Evolutionary conservation across 169 alveolate species (phyloP).

Genomic region (Theileria annulata): DNA sequence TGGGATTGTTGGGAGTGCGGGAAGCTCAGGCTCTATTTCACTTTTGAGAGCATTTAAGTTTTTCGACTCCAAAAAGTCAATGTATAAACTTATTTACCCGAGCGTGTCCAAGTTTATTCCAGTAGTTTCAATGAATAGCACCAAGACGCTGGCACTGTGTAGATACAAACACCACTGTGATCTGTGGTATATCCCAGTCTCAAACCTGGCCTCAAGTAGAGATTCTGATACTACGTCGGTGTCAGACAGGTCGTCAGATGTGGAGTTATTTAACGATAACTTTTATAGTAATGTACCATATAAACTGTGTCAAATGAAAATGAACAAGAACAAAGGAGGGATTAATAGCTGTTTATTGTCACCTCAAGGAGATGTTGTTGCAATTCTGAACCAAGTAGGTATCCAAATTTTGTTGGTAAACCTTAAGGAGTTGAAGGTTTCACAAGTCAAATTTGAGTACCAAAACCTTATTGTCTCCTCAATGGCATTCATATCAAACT

Average conservation of each 20-base stretch:
- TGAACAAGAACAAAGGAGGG: conserved; percentile 48
- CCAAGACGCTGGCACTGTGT: conserved; percentile 47
- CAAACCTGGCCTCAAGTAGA: background rate
- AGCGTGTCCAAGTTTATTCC: conserved; percentile 31
- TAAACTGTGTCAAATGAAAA: conserved; percentile 43
- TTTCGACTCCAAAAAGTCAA: conserved; percentile 24
- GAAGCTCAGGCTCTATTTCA: conserved; percentile 51
- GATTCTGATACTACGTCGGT: background rate
- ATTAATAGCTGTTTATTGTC: conserved; percentile 41
- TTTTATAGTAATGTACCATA: background rate
- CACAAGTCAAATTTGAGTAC: conserved; percentile 10
- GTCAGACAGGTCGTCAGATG: background rate
- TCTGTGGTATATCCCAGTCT: conserved; percentile 55
- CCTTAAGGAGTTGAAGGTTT: conserved; percentile 29
- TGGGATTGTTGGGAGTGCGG: conserved; percentile 42
- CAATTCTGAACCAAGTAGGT: conserved; percentile 47
- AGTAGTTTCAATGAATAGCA: conserved; percentile 38
- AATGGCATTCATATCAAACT: conserved; percentile 38
- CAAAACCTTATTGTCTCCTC: conserved; percentile 17
- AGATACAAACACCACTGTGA: conserved; percentile 53
- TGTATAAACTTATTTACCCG: conserved; percentile 47
- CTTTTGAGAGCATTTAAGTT: conserved; percentile 31
- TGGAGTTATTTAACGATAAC: background rate
- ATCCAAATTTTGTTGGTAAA: conserved; percentile 19
- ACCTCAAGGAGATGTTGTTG: conserved; percentile 45